Evolutionary conservation across 2,329 filamentous ascomycete species (phyloP), one percentile per base, ranked within the genome.

Genomic region (Fusarium humuli): DNA sequence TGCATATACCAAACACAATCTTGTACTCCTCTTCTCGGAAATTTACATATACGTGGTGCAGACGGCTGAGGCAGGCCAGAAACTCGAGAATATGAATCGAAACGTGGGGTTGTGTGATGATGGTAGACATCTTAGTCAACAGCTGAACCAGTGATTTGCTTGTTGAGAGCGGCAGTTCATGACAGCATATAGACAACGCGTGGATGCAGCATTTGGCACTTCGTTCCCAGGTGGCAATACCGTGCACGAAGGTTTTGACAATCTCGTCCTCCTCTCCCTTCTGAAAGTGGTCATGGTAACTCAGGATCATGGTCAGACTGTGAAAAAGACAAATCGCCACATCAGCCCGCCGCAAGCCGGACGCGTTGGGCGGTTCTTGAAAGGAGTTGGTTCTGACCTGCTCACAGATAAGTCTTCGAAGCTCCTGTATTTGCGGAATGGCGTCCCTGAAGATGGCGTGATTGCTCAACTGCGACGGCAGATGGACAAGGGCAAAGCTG

Each of bases 41-140:
- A 76, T 97, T 97, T 76, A 93, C 90, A 77, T 94, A 97, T 3
- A 98, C 86, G 65, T 93, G 88, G 12, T 93, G 93, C 61, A 98
- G 83, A 37, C 95, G 91, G 56, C 94, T 94, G 29, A 99, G 86
- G 52, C 94, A 91, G 12, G 93, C 92, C n/a, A 99, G 84, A 76
- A 99, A 98, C 77, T 99, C 96, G 52, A 99, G 85, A 65, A 99
- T 97, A 77, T 99, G 96, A 66, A 98, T 92, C 12, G 95, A 94
- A 37, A 98, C 92, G 60, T 94, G 90, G 9, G 94, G 91, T 75
- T 97, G 94, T 2, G 96, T 98, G 75, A 99, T 97, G 75, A 98
- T 97, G 73, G 94, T 93, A 2, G 94, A 92, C 93, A 99, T 97
- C 77, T 94, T 95, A 75, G 94, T 92, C 58, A 99, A 85, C 71